phyloP scores from a whole-genome alignment of 148 eudicot species.

The Dysphania ambrosioides region DNA sequence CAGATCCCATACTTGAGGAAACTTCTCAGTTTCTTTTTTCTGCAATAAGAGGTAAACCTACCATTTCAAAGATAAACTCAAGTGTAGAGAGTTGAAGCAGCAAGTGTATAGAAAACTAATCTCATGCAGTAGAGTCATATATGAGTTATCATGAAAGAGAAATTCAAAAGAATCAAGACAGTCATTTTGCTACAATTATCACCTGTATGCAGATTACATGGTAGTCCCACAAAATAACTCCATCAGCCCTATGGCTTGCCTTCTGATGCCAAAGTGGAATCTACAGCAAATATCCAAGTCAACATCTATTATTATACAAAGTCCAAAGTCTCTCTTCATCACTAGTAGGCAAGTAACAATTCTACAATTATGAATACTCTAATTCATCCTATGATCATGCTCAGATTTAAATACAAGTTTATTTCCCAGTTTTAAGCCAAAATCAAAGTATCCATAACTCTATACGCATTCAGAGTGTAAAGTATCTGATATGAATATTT shows the following conservation, averaged over 20 bases:
- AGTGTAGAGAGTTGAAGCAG: neutral
- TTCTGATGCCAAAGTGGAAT: conserved; percentile 95
- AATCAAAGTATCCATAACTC: neutral
- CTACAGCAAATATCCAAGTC: conserved; percentile 40
- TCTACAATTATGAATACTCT: neutral
- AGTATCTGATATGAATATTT: neutral
- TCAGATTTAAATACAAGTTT: neutral
- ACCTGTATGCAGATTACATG: conserved; percentile 91
- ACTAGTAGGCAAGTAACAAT: neutral
- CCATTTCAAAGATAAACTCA: neutral
- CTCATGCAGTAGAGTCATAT: conserved; percentile 6
- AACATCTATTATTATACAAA: conserved; percentile 16
- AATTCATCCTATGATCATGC: neutral
- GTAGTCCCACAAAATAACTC: conserved; percentile 86
- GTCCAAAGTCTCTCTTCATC: neutral
- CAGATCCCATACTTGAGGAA: conserved; percentile 82
- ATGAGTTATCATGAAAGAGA: neutral
- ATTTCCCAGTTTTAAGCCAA: neutral
- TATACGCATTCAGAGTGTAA: neutral
- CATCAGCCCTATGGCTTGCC: conserved; percentile 96
- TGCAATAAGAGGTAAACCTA: conserved; percentile 25
- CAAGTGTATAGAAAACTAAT: neutral
- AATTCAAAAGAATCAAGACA: neutral
- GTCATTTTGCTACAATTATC: neutral
- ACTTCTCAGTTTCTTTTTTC: conserved; percentile 46